phyloP scores from a whole-genome alignment of 2,329 filamentous ascomycete species.

The Teratosphaeria pseudoeucalypti region DNA sequence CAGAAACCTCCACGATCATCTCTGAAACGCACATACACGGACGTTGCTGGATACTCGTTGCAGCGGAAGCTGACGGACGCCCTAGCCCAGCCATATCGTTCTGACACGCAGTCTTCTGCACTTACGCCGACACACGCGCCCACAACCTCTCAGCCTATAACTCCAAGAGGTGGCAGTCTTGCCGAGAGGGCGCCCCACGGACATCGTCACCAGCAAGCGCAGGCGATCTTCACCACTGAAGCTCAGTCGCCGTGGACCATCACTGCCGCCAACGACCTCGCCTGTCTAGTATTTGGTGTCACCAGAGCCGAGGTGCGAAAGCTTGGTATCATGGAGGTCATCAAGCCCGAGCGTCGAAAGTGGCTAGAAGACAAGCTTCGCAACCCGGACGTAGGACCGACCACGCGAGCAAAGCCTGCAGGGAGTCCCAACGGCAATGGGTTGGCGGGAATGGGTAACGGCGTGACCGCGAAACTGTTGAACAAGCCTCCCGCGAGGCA shows the following conservation, averaged over 20 bases:
- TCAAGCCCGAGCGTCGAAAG: slow-evolving; percentile 74
- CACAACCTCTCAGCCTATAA: slow-evolving; percentile 11
- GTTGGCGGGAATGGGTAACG: slow-evolving; percentile 58
- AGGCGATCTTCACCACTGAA: slow-evolving; percentile 97
- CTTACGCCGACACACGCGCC: slow-evolving; percentile 2
- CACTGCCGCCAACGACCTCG: slow-evolving; percentile 87
- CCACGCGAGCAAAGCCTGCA: slow-evolving; percentile 19
- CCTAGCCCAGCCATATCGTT: slow-evolving; percentile 68
- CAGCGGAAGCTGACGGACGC: slow-evolving; percentile 79
- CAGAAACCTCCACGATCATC: slow-evolving; percentile 25
- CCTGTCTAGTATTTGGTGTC: slow-evolving; percentile 96
- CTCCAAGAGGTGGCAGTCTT: slow-evolving; percentile 23
- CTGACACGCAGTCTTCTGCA: slow-evolving; percentile 25
- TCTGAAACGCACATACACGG: slow-evolving; percentile 80
- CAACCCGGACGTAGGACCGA: slow-evolving; percentile 42
- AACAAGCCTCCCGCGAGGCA: slow-evolving; percentile 64
- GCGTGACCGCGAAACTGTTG: slow-evolving; percentile 78
- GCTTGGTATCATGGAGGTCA: slow-evolving; percentile 89
- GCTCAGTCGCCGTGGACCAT: slow-evolving; percentile 88
- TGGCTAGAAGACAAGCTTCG: slow-evolving; percentile 84
- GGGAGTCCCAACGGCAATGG: slow-evolving; percentile 26
- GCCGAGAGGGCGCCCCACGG: slow-evolving; percentile 52
- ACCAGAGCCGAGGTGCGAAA: slow-evolving; percentile 92
- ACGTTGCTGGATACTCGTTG: slow-evolving; percentile 61
- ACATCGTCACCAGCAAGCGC: slow-evolving; percentile 84